Evolutionary conservation across 768 basidiomycete species (phyloP), one percentile per base, ranked within the genome.

Genomic region (Panellus pusillus): DNA sequence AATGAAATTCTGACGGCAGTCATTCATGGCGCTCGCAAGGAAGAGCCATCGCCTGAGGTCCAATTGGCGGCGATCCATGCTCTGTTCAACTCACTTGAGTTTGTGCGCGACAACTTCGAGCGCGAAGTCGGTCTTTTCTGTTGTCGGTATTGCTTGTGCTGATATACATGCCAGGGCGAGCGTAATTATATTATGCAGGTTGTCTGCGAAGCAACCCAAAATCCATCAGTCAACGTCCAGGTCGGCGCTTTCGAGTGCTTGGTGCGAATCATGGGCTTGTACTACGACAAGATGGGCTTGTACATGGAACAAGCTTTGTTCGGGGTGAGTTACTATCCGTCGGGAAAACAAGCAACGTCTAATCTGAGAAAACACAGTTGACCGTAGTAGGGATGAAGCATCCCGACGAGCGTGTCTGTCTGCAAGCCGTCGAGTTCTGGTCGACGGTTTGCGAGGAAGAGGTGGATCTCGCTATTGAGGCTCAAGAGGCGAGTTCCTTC

Each of bases 171-270:
- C 39, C 65, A 98, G 93, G 97, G 97, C 62, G 97, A 99, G 71
- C 85, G 97, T 44, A 99, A 98, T 73, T 98, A 97, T 75, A 98
- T 99, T 71, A 99, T 99, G 97, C 97, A 99, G 75, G 94, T 98
- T 39, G 91, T 98, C 15, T 99, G 97, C 68, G 97, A 98, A 67
- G 96, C 96, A 0, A 98, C 97, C 0, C 97, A 98, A 70, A 94
- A 87, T 62, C 55, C 80, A 1, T 72, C 84, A 2, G 83, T 89
- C 3, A 70, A 79, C 32, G 94, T 98, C 32, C 96, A 98, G 75
- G 89, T 97, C n/a, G 92, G 86, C 28, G 89, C 97, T 5, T 99
- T 97, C 64, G 94, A 97, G 68, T 93, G 91, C 72, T 76, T 99
- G 13, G 96, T 98, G 28, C 83, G 87, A 65, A 97, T 98, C 66